A percentile compares a stretch with the other conserved stretches of the same genome.
Evolutionary conservation across 768 basidiomycete genomes (phyloP).

Genomic region (Trametopsis cervina): DNA sequence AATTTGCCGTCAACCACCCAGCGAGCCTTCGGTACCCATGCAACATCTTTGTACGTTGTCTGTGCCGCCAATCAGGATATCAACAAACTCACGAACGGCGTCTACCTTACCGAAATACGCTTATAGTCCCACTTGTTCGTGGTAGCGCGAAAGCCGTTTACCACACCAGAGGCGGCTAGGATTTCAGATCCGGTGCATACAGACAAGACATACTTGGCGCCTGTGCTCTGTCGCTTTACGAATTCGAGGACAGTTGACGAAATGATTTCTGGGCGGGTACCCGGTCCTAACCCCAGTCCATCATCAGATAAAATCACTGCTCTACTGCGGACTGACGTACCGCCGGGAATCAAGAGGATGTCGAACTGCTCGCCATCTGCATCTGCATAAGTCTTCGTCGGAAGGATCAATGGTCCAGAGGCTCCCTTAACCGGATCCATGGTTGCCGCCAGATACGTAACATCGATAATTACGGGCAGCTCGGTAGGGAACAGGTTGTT

Average conservation of each 20-base stretch:
- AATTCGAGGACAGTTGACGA: conserved; percentile 3
- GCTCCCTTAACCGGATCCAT: conserved; percentile 14
- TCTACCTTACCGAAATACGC: conserved; percentile 19
- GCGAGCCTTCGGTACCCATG: conserved; percentile 31
- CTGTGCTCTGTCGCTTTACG: conserved; percentile 7
- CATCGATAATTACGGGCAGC: conserved; percentile 7
- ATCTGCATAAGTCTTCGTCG: conserved; percentile 9
- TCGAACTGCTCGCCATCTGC: conserved; percentile 14
- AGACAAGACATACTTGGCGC: conserved; percentile 25
- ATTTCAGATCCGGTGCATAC: conserved; percentile 30
- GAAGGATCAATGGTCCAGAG: conserved; percentile 14
- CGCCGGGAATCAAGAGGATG: conserved; percentile 15
- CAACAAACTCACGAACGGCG: neutral
- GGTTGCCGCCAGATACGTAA: conserved; percentile 17
- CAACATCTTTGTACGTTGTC: conserved; percentile 19
- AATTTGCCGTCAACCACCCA: conserved; percentile 34
- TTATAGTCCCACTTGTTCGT: conserved; percentile 30
- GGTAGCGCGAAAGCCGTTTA: conserved; percentile 30
- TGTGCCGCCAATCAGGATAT: neutral
- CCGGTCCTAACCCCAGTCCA: conserved; percentile 1
- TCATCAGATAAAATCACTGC: neutral
- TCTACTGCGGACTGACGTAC: neutral
- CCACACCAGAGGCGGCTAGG: conserved; percentile 26
- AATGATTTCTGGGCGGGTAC: neutral
- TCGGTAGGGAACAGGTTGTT: neutral